Conservation (phyloP, 371 early-diverging fungal genomes). For the Dichotomocladium elegans region DNA sequence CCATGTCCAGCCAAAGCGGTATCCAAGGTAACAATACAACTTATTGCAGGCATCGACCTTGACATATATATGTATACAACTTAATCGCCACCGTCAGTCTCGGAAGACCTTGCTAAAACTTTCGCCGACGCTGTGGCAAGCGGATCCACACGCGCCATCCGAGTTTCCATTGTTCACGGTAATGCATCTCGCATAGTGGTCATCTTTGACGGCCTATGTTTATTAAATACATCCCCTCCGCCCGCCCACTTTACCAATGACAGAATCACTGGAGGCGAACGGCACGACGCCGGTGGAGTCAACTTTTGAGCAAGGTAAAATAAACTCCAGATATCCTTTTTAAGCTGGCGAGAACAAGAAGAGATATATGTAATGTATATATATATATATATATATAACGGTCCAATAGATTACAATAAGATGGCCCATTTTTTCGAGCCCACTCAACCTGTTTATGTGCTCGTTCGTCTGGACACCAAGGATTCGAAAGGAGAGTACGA, state of each 20-base stretch:
- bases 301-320: constrained; percentile 56
- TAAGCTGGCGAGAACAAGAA: not conserved
- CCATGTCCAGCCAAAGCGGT: constrained; percentile 62
- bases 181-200: too few relatives aligned
- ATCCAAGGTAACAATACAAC: constrained; percentile 37
- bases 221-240: too few relatives aligned
- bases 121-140: constrained; percentile 41
- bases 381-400: too few relatives aligned
- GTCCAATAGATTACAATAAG: constrained; percentile 54
- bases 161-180: constrained; percentile 50
- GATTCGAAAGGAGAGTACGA: constrained; percentile 42
- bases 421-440: constrained; percentile 50
- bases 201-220: too few relatives aligned
- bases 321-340: not conserved
- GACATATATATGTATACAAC: not conserved
- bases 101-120: constrained; percentile 43
- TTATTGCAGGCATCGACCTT: not conserved
- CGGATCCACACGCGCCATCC: constrained; percentile 39
- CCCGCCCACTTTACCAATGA: too few relatives aligned
- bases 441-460: constrained; percentile 62
- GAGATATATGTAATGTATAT: too few relatives aligned
- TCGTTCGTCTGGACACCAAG: constrained; percentile 62
- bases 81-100: constrained; percentile 25
- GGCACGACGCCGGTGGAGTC: constrained; percentile 43
- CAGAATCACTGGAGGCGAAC: constrained; percentile 42